Percentiles rank a stretch among this genome's conserved stretches.
phyloP scores from a whole-genome alignment of 2,329 filamentous ascomycete genomes.

The Trichoderma gracile region DNA sequence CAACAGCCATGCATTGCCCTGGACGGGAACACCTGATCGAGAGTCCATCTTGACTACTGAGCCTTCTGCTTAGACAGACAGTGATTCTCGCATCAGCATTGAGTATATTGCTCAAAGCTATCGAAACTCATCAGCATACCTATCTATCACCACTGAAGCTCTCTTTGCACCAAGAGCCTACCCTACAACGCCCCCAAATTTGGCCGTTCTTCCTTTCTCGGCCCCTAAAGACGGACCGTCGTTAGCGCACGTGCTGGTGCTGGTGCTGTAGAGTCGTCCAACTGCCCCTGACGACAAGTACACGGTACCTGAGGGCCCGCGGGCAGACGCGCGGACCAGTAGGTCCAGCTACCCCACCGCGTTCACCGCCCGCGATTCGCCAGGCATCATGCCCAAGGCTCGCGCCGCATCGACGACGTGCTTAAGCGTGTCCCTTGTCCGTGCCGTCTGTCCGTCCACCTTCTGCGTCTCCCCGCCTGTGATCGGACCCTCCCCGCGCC shows the following conservation, averaged over 20 bases:
- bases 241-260: slow-evolving; percentile 17
- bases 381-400: slow-evolving; percentile 12
- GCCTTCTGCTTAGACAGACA: too few relatives aligned
- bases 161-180: background rate
- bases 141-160: too few relatives aligned
- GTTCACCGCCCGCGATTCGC: slow-evolving; percentile 24
- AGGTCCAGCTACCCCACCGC: slow-evolving; percentile 9
- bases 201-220: background rate
- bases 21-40: too few relatives aligned
- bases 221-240: slow-evolving; percentile 22
- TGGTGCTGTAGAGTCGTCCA: too few relatives aligned
- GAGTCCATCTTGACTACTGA: too few relatives aligned
- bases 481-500: slow-evolving; percentile 18
- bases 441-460: slow-evolving; percentile 13
- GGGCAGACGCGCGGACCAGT: background rate
- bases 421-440: slow-evolving; percentile 11
- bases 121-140: too few relatives aligned
- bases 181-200: background rate
- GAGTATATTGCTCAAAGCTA: too few relatives aligned
- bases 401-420: background rate
- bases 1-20: too few relatives aligned
- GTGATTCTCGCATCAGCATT: too few relatives aligned
- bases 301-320: background rate
- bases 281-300: slow-evolving; percentile 2
- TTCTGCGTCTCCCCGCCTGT: slow-evolving; percentile 12